Base-by-base conservation (phyloP, 2,329 filamentous ascomycete genomes). In the Pseudogymnoascus sp. region DNA sequence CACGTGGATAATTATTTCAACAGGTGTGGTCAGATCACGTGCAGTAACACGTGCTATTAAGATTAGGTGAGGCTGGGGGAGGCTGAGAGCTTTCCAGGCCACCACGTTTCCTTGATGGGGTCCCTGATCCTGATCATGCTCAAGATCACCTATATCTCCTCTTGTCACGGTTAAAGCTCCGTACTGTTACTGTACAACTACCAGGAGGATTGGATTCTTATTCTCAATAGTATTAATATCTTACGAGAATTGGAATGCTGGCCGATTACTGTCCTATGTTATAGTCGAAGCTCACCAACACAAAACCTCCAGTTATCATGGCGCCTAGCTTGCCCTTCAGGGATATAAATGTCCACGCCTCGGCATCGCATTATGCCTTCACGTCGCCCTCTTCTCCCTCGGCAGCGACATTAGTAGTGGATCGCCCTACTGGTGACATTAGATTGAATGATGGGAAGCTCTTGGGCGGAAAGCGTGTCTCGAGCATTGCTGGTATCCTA, bases 311-410 rank as follows among this genome's bases (percentile, higher is more conserved):
- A 34, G 43, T 66, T 69, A 71, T 64, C 63, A 85, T 83, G 83
- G 79, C 78, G 68, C 75, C 77, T 64, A 75, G 78, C 63, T 79
- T 88, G 64, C 95, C 93, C 21, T 99, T 93, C 78, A 86, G 93
- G 75, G 95, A 99, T 81, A 96, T 98, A 81, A 99, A 98, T 77
- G 87, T 99, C 76, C 92, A 96, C 77, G 90, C 92, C 69, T 92
- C 93, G 62, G 83, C 90, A 71, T 91, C 93, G 72, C 89, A 95
- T 75, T 99, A 99, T 81, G 91, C 92, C 71, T 99, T 99, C 78
- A 93, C 91, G 41, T 99, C 95, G 28, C 95, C 95, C 28, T 98
- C 95, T 0, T 93, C 92, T 3, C 92, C 93, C 67, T 87, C 93
- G 77, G 89, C 93, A 28, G 92, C 91, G 13, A 91, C 92, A 8